Evolutionary conservation across 192 early-diverging fungal genomes (phyloP), one percentile per base, ranked within the genome.

Genomic region (Rhizophagus sp.): DNA sequence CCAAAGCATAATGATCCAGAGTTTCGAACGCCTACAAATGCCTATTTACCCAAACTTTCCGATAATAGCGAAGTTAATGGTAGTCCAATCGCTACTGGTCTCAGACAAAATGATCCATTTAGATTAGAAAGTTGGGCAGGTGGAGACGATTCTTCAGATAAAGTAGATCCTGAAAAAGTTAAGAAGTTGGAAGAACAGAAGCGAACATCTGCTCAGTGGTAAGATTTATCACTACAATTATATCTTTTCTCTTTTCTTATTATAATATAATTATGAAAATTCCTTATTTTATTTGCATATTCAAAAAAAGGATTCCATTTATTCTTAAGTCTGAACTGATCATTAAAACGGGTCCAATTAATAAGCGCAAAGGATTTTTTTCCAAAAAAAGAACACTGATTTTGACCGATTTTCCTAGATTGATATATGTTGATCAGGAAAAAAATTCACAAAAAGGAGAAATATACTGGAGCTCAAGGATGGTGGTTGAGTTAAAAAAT

Each of bases 351-450:
- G 89, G 91, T 10, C 85, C 82, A 22, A 89, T 94, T 2, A 74
- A 82, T 49, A 89, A 89, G 78, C 85, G 91, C 6, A 89, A 89
- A 63, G 88, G 90, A 24, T 75, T 87, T 36, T 87, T 89, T 62
- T 83, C 87, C 13, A 93, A 89, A 65, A 90, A 88, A 52, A 67
- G 89, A 19, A 86, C 89, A 44, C 67, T 95, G 47, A 84, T 94
- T n/a, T 81, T 95, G 69, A 94, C 93, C 2, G 91, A 94, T 75
- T 81, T 84, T 44, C 92, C 92, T 41, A 87, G 93, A 6, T 82
- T 95, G 64, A 73, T 89, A 3, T 92, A 93, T 73, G 87, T 90
- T 72, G 92, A 94, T 62, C 85, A 90, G 77, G 87, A 86, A 24
- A 87, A 90, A 76, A 84, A 84, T 61, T 72, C 79, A 57, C 65